A percentile compares a stretch with the other conserved stretches of the same genome.
These are phyloP conservation scores for Claviceps paspali DNA, from an alignment of 2,329 filamentous ascomycete species.

Conservation along the genomic window DNA sequence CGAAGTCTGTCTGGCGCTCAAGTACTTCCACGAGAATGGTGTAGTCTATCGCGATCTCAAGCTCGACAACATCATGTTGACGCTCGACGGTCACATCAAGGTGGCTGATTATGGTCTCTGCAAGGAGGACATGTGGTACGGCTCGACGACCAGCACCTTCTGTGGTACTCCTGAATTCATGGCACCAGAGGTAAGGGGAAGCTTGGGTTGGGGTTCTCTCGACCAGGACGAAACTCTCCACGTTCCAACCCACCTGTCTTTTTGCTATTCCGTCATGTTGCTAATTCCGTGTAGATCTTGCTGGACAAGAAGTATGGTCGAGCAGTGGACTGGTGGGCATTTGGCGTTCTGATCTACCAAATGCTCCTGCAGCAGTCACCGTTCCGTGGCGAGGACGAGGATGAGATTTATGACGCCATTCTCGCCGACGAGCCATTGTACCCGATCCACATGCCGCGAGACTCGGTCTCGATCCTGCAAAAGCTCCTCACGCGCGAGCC, in stretches of 20 bases:
- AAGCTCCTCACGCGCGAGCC: constrained; percentile 93
- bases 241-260: neutral
- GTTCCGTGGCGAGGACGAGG: constrained; percentile 96
- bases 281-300: constrained; percentile 48
- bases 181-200: constrained; percentile 68
- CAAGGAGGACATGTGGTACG: constrained; percentile 99
- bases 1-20: constrained; percentile 90
- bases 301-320: constrained; percentile 97
- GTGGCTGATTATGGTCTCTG: constrained; percentile 97
- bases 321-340: constrained; percentile 98
- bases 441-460: constrained; percentile 95
- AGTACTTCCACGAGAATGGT: constrained; percentile 99
- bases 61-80: constrained; percentile 80
- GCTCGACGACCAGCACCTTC: constrained; percentile 91
- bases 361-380: constrained; percentile 98
- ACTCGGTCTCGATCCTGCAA: constrained; percentile 93
- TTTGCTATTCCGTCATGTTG: neutral
- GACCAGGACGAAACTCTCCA: no score
- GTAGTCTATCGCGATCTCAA: constrained; percentile 98
- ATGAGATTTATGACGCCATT: constrained; percentile 98
- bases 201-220: neutral
- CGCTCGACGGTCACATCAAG: constrained; percentile 94
- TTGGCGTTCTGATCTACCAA: constrained; percentile 96
- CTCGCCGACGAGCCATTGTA: constrained; percentile 94
- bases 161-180: constrained; percentile 99